Base-by-base conservation (phyloP, 1,139 yeast species). In the Suhomyces yuchorum region DNA sequence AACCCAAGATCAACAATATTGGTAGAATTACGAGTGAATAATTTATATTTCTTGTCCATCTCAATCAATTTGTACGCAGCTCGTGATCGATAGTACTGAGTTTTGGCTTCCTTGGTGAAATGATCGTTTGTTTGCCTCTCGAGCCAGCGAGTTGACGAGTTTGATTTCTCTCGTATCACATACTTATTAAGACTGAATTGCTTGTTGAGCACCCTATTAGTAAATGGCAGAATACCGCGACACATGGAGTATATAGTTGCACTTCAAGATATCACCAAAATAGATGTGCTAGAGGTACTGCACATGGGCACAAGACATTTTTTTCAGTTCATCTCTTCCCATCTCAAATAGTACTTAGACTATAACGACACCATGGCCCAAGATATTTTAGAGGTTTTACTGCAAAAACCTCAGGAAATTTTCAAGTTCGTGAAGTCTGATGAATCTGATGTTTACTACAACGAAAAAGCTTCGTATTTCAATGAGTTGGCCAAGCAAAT, bases 61-160 rank as follows among this genome's bases (percentile, higher is more conserved):
- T 86, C 90, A 18, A 83, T 63, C 37, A 93, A 71, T 62, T 93
- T 93, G 70, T 81, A 92, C 0, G 98, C 98, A 0, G 99, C 99
- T 43, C 99, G 70, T 2, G 97, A 90, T 56, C 85, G 77, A 56
- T 80, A 81, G 50, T 87, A 80, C 43, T 78, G 76, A 9, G 71
- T 69, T 59, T 80, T 83, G 4, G 97, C 91, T 54, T 84, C 83
- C 46, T 78, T 74, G 3, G 90, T 76, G 63, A 75, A 89, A 38
- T 61, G 71, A 63, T 91, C 97, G 19, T 67, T 73, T 33, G 69
- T 65, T 53, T 87, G 95, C 48, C 97, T 77, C 30, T 79, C 73
- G 2, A 90, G 66, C 97, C 98, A 91, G 54, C 84, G 69, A 32
- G 70, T 71, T 0, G 95, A 87, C 1, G 87, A 81, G n/a, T 74